phyloP scores from a whole-genome alignment of 1,284 basidiomycete genomes.

The Sphaerobolus stellatus region DNA sequence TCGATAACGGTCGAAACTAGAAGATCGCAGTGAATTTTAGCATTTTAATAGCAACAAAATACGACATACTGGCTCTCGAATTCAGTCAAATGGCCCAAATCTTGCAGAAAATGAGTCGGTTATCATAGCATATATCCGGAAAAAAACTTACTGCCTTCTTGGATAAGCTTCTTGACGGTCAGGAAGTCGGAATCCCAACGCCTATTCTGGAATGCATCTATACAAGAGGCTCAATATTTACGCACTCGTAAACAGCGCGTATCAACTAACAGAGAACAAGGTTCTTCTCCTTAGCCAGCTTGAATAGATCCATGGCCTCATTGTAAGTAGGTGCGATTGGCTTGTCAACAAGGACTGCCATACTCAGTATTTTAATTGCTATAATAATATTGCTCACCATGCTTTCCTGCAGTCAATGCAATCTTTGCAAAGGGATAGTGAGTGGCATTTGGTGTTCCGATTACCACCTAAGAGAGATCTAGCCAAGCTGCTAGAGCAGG shows the following conservation, averaged over 20 bases:
- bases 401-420: constrained; percentile 71
- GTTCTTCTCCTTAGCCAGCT: constrained; percentile 62
- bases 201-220: constrained; percentile 74
- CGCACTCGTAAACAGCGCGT: constrained; percentile 22
- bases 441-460: constrained; percentile 79
- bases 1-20: constrained; percentile 77
- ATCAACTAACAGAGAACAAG: constrained; percentile 51
- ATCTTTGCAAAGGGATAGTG: constrained; percentile 72
- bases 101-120: constrained; percentile 48
- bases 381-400: constrained; percentile 48
- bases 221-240: not conserved
- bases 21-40: constrained; percentile 23
- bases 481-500: too few relatives aligned
- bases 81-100: constrained; percentile 66
- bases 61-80: constrained; percentile 68
- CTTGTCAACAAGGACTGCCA: constrained; percentile 76
- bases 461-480: constrained; percentile 44
- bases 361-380: not conserved
- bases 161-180: constrained; percentile 65
- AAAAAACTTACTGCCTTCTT: constrained; percentile 22
- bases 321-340: constrained; percentile 68
- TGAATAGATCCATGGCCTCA: constrained; percentile 68
- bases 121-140: too few relatives aligned
- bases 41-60: not conserved
- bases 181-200: constrained; percentile 84